Conservation (phyloP, 495 filamentous ascomycete genomes). For the Hypoxylon intermedium region DNA sequence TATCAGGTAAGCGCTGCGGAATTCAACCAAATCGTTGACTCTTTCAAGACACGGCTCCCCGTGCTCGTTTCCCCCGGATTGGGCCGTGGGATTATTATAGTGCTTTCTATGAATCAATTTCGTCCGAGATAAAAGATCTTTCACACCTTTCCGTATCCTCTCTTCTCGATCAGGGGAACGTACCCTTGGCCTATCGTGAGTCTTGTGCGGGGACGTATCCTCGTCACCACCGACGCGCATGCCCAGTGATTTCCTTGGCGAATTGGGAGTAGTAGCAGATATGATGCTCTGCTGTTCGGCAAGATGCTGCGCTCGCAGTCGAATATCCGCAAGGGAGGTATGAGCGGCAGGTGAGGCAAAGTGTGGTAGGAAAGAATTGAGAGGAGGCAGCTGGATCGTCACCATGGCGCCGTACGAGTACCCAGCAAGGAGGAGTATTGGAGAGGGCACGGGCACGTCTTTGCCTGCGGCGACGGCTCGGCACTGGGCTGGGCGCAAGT, state of each 20-base stretch:
- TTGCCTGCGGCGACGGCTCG: background rate
- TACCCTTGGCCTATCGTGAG: conserved; percentile 34
- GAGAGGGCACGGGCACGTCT: background rate
- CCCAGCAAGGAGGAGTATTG: conserved; percentile 69
- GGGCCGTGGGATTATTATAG: conserved; percentile 1
- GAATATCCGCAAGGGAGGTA: conserved; percentile 68
- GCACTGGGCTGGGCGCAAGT: conserved; percentile 42
- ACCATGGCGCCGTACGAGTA: conserved; percentile 94
- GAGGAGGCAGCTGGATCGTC: conserved; percentile 70
- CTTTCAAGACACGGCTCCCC: conserved; percentile 34
- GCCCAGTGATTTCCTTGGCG: conserved; percentile 42
- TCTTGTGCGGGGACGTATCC: conserved; percentile 37
- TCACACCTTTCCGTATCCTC: conserved; percentile 49
- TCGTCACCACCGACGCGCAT: conserved; percentile 52
- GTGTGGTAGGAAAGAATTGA: conserved; percentile 62
- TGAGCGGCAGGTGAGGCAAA: conserved; percentile 61
- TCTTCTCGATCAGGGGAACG: conserved; percentile 42
- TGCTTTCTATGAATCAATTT: conserved; percentile 38
- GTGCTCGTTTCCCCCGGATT: conserved; percentile 9
- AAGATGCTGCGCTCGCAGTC: conserved; percentile 68
- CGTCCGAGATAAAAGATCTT: conserved; percentile 47
- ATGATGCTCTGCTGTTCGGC: conserved; percentile 59
- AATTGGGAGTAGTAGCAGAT: conserved; percentile 21
- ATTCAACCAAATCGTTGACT: conserved; percentile 31
- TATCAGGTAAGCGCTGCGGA: conserved; percentile 71